Conservation (phyloP, 2,329 filamentous ascomycete species). For the Fusarium cyanostomum region DNA sequence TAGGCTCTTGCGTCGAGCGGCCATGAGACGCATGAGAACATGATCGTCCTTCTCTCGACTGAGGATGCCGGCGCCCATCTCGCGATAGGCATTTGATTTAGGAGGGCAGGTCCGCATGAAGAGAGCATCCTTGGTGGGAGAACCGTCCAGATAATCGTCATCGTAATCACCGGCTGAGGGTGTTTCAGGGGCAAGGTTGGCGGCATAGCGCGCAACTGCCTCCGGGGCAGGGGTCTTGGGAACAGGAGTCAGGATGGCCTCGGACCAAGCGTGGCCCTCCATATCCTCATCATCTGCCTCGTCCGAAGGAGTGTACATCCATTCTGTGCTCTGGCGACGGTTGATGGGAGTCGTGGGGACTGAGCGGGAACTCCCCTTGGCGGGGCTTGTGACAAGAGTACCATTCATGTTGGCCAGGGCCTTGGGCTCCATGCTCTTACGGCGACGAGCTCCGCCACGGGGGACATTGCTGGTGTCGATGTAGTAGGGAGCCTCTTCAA, state of each 20-base stretch:
- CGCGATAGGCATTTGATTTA: slow-evolving; percentile 52
- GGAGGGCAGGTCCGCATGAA: slow-evolving; percentile 65
- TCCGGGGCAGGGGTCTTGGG: slow-evolving; percentile 69
- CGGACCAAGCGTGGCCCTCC: slow-evolving; percentile 54
- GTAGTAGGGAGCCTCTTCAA: slow-evolving; percentile 75
- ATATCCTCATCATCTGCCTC: slow-evolving; percentile 50
- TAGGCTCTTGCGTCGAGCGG: slow-evolving; percentile 78
- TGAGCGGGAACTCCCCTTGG: slow-evolving; percentile 48
- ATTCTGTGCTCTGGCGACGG: slow-evolving; percentile 63
- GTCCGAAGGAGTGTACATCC: slow-evolving; percentile 65
- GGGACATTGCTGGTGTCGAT: slow-evolving; percentile 74
- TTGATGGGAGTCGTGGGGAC: slow-evolving; percentile 59
- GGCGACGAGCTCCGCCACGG: slow-evolving; percentile 74
- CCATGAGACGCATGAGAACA: slow-evolving; percentile 71
- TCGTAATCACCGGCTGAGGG: slow-evolving; percentile 50
- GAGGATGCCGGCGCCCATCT: slow-evolving; percentile 58
- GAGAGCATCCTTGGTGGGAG: slow-evolving; percentile 50
- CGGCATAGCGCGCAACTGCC: slow-evolving; percentile 61
- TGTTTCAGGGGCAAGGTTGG: slow-evolving; percentile 58
- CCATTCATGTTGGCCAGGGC: slow-evolving; percentile 75
- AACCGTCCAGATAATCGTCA: slow-evolving; percentile 37
- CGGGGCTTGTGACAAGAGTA: slow-evolving; percentile 61
- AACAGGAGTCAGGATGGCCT: slow-evolving; percentile 62
- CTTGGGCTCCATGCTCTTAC: slow-evolving; percentile 84
- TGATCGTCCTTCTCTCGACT: slow-evolving; percentile 63